A percentile compares a stretch with the other conserved stretches of the same genome.
phyloP scores from a whole-genome alignment of 2,329 filamentous ascomycete genomes.

The Cercospora sojina region DNA sequence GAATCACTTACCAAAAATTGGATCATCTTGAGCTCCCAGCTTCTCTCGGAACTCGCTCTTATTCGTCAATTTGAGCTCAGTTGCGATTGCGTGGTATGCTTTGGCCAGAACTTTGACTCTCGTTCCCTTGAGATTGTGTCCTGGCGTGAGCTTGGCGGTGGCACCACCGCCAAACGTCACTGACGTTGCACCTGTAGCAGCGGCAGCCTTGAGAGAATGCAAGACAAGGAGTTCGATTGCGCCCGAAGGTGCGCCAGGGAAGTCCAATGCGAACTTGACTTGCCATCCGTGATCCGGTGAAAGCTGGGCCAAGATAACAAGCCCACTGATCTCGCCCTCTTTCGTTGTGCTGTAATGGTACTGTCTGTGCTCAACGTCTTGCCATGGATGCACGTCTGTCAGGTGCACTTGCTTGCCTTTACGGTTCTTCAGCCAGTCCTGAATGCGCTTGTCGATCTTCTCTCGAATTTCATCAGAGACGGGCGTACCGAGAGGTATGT shows the following conservation, averaged over 20 bases:
- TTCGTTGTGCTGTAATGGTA: conserved; percentile 79
- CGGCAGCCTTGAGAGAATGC: conserved; percentile 63
- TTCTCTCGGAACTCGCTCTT: conserved; percentile 91
- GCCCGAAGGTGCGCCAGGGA: conserved; percentile 80
- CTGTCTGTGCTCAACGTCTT: conserved; percentile 76
- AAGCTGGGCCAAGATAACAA: conserved; percentile 82
- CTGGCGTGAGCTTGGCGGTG: conserved; percentile 68
- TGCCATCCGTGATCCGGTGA: conserved; percentile 83
- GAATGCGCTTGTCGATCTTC: conserved; percentile 69
- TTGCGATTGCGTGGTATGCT: conserved; percentile 78
- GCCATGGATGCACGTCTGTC: conserved; percentile 86
- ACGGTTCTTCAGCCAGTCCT: conserved; percentile 75
- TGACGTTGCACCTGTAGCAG: conserved; percentile 58
- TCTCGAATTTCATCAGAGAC: conserved; percentile 65
- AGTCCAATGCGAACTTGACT: conserved; percentile 94
- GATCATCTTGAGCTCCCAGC: conserved; percentile 79
- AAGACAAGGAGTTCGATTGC: conserved; percentile 82
- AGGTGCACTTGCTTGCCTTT: conserved; percentile 87
- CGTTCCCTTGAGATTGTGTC: conserved; percentile 76
- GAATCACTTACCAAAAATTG: conserved; percentile 59
- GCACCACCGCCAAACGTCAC: conserved; percentile 90
- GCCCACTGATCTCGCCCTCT: conserved; percentile 68
- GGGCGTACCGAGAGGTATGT: conserved; percentile 64
- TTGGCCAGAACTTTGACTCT: conserved; percentile 77
- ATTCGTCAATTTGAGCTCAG: conserved; percentile 75